These are phyloP conservation scores for Silene noctiflora DNA, from an alignment of 179 eudicot genomes.

Conservation along the genomic window DNA sequence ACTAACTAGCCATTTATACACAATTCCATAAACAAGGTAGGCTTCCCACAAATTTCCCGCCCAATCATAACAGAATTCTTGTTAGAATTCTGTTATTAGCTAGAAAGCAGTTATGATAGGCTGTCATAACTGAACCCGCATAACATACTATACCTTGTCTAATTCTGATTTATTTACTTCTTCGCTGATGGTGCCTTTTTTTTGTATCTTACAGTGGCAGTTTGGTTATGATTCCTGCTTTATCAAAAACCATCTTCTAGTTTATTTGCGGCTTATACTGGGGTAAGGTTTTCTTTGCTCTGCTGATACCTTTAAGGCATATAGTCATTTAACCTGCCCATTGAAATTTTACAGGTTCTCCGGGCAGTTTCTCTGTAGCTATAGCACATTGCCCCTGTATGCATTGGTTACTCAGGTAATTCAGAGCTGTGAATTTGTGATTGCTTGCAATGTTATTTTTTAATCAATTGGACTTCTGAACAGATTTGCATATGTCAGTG, in stretches of 20 bases:
- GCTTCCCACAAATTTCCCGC: no score
- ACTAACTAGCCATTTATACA: no score
- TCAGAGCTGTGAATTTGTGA: background rate
- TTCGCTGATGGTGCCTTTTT: constrained; percentile 3
- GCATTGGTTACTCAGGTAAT: constrained; percentile 96
- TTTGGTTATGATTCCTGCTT: constrained; percentile 94
- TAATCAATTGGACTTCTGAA: background rate
- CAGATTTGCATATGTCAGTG: background rate
- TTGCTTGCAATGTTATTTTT: background rate
- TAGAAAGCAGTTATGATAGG: no score
- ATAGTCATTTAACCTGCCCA: background rate
- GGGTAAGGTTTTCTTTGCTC: constrained; percentile 46
- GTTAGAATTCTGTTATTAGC: no score
- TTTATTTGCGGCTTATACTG: constrained; percentile 73
- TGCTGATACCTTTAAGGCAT: background rate
- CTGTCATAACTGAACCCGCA: no score
- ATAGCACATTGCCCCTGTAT: constrained; percentile 93
- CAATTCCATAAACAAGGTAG: no score
- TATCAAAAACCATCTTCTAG: constrained; percentile 72
- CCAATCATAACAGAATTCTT: no score
- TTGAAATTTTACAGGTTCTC: constrained; percentile 49
- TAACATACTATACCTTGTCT: background rate
- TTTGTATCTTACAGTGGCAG: constrained; percentile 73
- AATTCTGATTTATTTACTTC: background rate
- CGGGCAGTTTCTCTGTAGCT: constrained; percentile 95